Percentiles rank a stretch among this genome's conserved stretches.
phyloP scores from a whole-genome alignment of 2,329 filamentous ascomycete species.

The Coniochaeta sp. region DNA sequence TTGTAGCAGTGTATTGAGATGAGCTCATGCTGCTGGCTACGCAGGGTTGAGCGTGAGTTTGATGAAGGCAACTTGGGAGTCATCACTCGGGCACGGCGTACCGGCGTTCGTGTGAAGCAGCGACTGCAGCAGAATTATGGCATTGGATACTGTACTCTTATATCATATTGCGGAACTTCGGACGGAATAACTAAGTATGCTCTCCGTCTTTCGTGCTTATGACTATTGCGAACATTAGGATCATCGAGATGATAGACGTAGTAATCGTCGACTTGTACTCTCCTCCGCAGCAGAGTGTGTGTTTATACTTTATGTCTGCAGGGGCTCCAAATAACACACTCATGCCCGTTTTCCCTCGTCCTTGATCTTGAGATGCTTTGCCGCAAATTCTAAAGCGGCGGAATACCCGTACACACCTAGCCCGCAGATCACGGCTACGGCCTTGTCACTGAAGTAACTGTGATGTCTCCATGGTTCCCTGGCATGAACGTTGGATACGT shows the following conservation, averaged over 20 bases:
- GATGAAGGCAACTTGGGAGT: too few relatives aligned
- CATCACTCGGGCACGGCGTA: not conserved
- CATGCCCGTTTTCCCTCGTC: slow-evolving; percentile 9
- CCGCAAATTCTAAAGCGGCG: slow-evolving; percentile 49
- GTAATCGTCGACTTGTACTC: too few relatives aligned
- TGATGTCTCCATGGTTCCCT: slow-evolving; percentile 61
- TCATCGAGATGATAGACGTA: too few relatives aligned
- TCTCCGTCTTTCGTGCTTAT: not conserved
- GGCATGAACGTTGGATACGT: slow-evolving; percentile 67
- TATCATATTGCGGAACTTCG: not conserved
- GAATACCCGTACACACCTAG: slow-evolving; percentile 56
- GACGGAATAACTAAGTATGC: too few relatives aligned
- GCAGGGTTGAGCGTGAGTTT: too few relatives aligned
- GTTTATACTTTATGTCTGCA: too few relatives aligned
- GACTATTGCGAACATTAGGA: too few relatives aligned
- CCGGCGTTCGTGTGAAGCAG: not conserved
- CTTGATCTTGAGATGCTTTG: slow-evolving; percentile 35
- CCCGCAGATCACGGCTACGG: slow-evolving; percentile 64
- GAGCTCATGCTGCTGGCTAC: too few relatives aligned
- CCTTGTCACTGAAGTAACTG: slow-evolving; percentile 70
- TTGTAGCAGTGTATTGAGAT: not conserved
- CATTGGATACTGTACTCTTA: not conserved
- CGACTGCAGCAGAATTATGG: not conserved
- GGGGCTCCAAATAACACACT: not conserved
- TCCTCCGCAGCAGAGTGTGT: not conserved